Percentiles rank a stretch among this genome's conserved stretches.
These are phyloP conservation scores for Xylariaceae sp. DNA, from an alignment of 2,329 filamentous ascomycete species.

Conservation along the genomic window DNA sequence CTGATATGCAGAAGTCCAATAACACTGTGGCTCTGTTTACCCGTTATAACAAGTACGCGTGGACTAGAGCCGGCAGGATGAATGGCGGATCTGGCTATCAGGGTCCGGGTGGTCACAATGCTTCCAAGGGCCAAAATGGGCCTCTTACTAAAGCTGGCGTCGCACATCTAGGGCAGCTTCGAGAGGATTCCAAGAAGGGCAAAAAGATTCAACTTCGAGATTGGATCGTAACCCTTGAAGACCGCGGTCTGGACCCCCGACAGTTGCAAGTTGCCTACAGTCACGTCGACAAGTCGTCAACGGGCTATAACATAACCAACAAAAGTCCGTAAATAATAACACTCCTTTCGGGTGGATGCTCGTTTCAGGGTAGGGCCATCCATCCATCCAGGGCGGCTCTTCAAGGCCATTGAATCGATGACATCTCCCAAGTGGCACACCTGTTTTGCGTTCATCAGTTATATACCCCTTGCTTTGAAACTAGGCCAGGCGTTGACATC, in stretches of 20 bases:
- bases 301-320: slow-evolving; percentile 24
- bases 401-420: background rate
- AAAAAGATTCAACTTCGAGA: slow-evolving; percentile 79
- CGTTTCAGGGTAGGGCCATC: too few relatives aligned
- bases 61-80: slow-evolving; percentile 39
- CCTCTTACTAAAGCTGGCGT: slow-evolving; percentile 52
- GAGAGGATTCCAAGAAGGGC: slow-evolving; percentile 73
- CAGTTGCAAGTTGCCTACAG: slow-evolving; percentile 56
- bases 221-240: slow-evolving; percentile 71
- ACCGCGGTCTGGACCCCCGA: slow-evolving; percentile 63
- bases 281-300: slow-evolving; percentile 45
- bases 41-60: slow-evolving; percentile 58
- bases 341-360: background rate
- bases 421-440: slow-evolving; percentile 1
- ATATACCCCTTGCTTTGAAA: slow-evolving; percentile 24
- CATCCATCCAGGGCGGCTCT: background rate
- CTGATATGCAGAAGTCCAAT: slow-evolving; percentile 31
- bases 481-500: slow-evolving; percentile 30
- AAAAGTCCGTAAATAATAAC: slow-evolving; percentile 11
- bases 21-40: too few relatives aligned
- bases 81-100: too few relatives aligned
- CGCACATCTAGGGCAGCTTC: slow-evolving; percentile 65
- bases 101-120: slow-evolving; percentile 20
- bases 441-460: slow-evolving; percentile 8
- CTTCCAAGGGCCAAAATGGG: slow-evolving; percentile 32